Conservation (phyloP, 2,329 filamentous ascomycete genomes). For the Aspergillus ustus region DNA sequence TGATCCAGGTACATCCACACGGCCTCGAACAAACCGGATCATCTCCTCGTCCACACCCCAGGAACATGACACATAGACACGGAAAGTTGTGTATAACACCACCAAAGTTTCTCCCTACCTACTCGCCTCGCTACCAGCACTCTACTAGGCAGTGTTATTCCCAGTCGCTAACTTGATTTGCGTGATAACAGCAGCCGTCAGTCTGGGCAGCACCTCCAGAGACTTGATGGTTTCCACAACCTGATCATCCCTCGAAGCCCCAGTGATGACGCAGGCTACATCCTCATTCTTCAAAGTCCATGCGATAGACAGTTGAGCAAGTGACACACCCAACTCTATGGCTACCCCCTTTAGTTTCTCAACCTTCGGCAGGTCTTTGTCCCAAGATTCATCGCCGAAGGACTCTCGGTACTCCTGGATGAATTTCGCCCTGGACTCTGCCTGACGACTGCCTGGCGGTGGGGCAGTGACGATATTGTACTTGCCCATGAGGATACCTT, state of each 20-base stretch:
- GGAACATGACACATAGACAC: background rate
- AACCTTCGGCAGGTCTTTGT: conserved; percentile 56
- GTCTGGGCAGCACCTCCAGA: conserved; percentile 46
- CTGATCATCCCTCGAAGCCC: conserved; percentile 51
- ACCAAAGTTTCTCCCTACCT: background rate
- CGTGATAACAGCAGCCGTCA: background rate
- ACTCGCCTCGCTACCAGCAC: too few relatives aligned
- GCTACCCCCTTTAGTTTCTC: conserved; percentile 36
- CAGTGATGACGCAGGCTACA: conserved; percentile 49
- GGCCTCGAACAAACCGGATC: too few relatives aligned
- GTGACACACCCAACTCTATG: conserved; percentile 50
- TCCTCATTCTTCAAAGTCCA: conserved; percentile 64
- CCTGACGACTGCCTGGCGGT: conserved; percentile 63
- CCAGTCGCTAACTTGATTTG: background rate
- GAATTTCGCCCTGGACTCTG: conserved; percentile 60
- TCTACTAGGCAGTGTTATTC: background rate
- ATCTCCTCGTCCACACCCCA: too few relatives aligned
- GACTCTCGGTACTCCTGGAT: conserved; percentile 52
- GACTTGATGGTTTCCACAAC: conserved; percentile 50
- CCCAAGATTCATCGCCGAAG: conserved; percentile 54
- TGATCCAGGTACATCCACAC: too few relatives aligned
- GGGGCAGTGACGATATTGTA: conserved; percentile 61
- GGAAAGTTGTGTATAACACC: background rate
- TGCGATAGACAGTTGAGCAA: conserved; percentile 60
- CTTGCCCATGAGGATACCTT: conserved; percentile 68